phyloP scores from a whole-genome alignment of 1,284 basidiomycete species.

The Cutaneotrichosporon cutaneum region DNA sequence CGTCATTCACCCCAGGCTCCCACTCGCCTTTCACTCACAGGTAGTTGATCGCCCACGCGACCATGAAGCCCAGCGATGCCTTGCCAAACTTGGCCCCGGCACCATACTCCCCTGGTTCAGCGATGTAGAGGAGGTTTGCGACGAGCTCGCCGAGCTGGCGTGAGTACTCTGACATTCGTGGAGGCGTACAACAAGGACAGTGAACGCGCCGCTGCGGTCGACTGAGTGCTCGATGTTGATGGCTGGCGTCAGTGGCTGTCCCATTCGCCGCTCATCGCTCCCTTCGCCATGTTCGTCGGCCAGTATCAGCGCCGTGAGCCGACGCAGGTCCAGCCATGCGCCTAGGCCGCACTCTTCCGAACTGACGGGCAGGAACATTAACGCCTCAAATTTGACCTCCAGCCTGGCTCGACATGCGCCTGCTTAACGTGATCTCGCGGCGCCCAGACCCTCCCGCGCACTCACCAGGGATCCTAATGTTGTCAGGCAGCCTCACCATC shows the following conservation, averaged over 20 bases:
- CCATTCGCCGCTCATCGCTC: too few relatives aligned
- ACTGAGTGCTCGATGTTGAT: constrained; percentile 55
- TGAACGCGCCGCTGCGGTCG: constrained; percentile 51
- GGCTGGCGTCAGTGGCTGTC: constrained; percentile 30
- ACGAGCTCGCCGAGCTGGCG: constrained; percentile 36
- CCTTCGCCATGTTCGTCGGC: too few relatives aligned
- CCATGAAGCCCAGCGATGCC: constrained; percentile 50
- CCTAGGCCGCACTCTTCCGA: too few relatives aligned
- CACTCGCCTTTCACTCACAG: constrained; percentile 37
- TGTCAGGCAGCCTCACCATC: constrained; percentile 25
- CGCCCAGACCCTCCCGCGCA: too few relatives aligned
- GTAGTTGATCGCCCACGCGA: constrained; percentile 54
- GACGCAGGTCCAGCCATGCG: too few relatives aligned
- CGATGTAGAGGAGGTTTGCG: constrained; percentile 23
- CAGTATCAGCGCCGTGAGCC: too few relatives aligned
- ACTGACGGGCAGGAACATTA: too few relatives aligned
- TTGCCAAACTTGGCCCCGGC: constrained; percentile 42
- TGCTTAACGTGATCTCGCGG: too few relatives aligned
- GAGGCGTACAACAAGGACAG: constrained; percentile 46
- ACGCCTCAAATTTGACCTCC: too few relatives aligned
- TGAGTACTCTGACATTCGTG: neutral
- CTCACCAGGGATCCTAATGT: constrained; percentile 36
- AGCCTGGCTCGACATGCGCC: too few relatives aligned
- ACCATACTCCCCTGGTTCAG: constrained; percentile 20
- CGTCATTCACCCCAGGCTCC: neutral